Base-by-base conservation (phyloP, 768 basidiomycete species). In the Trametes cubensis region DNA sequence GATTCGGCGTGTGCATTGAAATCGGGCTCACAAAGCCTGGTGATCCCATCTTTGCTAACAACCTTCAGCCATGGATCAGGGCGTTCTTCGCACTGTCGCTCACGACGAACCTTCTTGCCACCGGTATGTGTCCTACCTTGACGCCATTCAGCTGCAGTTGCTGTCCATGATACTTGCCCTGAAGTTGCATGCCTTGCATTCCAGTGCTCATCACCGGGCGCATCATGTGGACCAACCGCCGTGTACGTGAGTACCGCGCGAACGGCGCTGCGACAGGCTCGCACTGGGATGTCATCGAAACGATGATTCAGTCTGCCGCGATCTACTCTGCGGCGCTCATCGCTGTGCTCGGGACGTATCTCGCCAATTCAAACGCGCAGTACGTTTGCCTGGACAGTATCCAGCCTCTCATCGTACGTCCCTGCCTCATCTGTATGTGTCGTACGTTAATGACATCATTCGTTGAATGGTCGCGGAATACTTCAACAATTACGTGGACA, bases 31-130 rank as follows among this genome's bases (percentile, higher is more conserved):
- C 52, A 5, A 48, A 58, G 25, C 45, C 38, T 14, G 44, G 25
- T 6, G 34, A 47, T 13, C 57, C 60, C 40, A 61, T 65, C 25
- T 65, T 65, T 57, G 55, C 59, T 7, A 42, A 40, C 7, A 49
- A 50, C 13, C 56, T 65, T 8, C 59, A 65, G 30, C 64, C 64
- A 23, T 65, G 64, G 64, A 58, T 65, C n/a, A 52, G 55, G 23
- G 46, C 55, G 15, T 65, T 65, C 53, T 61, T 65, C 46, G 57
- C 64, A 17, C 56, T 65, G 17, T 61, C 64, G 21, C 60, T 65
- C 39, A 55, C 60, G 8, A 61, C 60, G 6, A 65, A 65, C 57
- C 51, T 65, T 25, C 46, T 65, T 38, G 56, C 56, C 1, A 61
- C 60, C 13, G 8, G 60, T 65, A 38, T 30, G 60, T 59, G 8